phyloP scores from a whole-genome alignment of 441 rosid species.

The Metrosideros polymorpha region DNA sequence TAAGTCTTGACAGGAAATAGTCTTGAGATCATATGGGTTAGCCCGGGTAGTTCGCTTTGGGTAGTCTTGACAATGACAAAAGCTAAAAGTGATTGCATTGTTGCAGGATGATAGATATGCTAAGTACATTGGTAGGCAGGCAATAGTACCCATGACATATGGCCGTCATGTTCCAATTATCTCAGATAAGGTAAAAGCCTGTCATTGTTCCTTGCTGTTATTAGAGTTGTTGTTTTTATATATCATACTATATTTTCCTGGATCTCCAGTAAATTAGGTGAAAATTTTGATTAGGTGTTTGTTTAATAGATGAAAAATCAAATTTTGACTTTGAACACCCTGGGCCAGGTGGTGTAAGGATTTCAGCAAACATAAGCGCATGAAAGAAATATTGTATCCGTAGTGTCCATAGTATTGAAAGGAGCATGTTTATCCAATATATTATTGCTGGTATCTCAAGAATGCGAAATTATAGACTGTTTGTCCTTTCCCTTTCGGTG shows the following conservation, averaged over 20 bases:
- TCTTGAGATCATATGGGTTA: background rate
- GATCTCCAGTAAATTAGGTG: background rate
- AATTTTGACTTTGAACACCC: background rate
- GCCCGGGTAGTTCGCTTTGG: background rate
- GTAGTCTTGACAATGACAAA: background rate
- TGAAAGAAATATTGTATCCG: background rate
- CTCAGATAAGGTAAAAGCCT: conserved; percentile 56
- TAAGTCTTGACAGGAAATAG: background rate
- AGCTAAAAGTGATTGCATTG: background rate
- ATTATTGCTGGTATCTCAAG: background rate
- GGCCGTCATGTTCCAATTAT: conserved; percentile 97
- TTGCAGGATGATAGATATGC: conserved; percentile 86
- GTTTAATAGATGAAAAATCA: background rate
- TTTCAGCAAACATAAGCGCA: background rate
- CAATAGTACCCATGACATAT: conserved; percentile 97
- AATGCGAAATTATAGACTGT: background rate
- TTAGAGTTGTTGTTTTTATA: background rate
- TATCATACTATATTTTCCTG: background rate
- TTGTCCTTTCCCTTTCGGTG: background rate
- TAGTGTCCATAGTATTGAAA: background rate
- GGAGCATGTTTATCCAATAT: background rate
- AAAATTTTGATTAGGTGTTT: background rate
- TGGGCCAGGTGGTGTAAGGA: background rate
- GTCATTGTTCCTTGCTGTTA: background rate
- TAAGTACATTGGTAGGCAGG: conserved; percentile 77